These are phyloP conservation scores for Desmodesmus armatus DNA, from an alignment of 139 green algal species.

Conservation along the genomic window DNA sequence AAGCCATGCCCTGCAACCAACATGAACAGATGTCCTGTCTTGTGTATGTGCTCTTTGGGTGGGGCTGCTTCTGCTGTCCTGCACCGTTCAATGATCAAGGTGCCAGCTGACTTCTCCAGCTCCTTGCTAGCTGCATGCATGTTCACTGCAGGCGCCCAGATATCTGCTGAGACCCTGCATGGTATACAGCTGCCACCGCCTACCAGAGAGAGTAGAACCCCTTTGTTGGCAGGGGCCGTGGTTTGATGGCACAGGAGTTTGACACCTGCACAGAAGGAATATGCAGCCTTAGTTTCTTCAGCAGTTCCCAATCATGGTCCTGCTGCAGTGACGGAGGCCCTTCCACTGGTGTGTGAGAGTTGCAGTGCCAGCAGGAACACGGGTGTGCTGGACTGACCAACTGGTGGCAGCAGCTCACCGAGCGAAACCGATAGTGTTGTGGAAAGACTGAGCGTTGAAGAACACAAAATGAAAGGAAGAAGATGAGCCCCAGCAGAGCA, in stretches of 20 bases:
- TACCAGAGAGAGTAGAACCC: constrained; percentile 40
- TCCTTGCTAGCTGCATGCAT: neutral
- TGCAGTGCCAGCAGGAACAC: neutral
- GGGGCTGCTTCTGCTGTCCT: neutral
- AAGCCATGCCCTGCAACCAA: constrained; percentile 54
- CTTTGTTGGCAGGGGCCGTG: neutral
- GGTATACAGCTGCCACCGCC: neutral
- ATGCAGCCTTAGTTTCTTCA: neutral
- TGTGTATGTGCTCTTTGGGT: neutral
- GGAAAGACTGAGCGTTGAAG: constrained; percentile 45
- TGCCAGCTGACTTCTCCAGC: neutral
- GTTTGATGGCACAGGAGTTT: constrained; percentile 36
- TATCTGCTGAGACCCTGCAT: too few species aligned
- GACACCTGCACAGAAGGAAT: constrained; percentile 28
- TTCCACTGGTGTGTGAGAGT: neutral
- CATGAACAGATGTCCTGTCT: neutral
- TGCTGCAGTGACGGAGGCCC: neutral
- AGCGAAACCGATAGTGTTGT: constrained; percentile 42
- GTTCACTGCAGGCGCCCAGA: neutral
- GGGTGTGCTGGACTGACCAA: neutral
- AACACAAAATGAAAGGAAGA: constrained; percentile 38
- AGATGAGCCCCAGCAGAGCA: constrained; percentile 22
- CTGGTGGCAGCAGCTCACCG: constrained; percentile 3
- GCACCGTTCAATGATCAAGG: neutral
- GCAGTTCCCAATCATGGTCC: neutral